Base-by-base conservation (phyloP, 805 yeast genomes). In the Starmerella geochares region DNA sequence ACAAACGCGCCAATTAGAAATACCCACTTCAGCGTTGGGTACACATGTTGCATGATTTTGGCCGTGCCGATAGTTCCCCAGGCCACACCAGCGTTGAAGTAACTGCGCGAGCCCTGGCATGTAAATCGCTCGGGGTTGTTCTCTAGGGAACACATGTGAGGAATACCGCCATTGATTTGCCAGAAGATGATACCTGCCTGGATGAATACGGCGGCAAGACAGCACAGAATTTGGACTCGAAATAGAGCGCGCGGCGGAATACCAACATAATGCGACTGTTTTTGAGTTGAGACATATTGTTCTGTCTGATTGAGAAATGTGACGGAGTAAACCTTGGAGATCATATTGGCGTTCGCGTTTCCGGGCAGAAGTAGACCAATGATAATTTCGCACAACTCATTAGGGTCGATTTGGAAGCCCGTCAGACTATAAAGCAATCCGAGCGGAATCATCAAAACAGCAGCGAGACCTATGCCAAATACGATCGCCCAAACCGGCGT, bases 21-120 rank as follows among this genome's bases (percentile, higher is more conserved):
- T 53, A 81, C 75, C 74, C 77, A 79, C 61, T 76, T 74, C 52
- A 80, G 64, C 9, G 72, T 66, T 1, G 85, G 83, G 58, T 80
- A 80, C 7, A 79, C 60, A 0, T 76, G 76, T 46, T 71, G 67
- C 49, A 65, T 64, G 35, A 63, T 59, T 23, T 61, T 54, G 60
- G 76, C 77, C 3, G 85, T 83, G 9, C 83, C 83, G 59, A 79
- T 71, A 13, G 69, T 60, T 55, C 81, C 80, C 79, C 80, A 77
- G 48, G 73, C 59, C 32, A 77, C 69, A 5, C 78, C 71, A 9
- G 78, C 73, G 23, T 71, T 62, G 60, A 66, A 74, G 63, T 70
- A 72, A 27, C 70, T 62, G n/a, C 60, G 58, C 27, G 64, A 63
- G 46, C 55, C 59, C 21, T 69, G 67, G 55, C 74, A 71, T 24